Conservation (phyloP, 192 early-diverging fungal genomes). For the Gigaspora rosea region DNA sequence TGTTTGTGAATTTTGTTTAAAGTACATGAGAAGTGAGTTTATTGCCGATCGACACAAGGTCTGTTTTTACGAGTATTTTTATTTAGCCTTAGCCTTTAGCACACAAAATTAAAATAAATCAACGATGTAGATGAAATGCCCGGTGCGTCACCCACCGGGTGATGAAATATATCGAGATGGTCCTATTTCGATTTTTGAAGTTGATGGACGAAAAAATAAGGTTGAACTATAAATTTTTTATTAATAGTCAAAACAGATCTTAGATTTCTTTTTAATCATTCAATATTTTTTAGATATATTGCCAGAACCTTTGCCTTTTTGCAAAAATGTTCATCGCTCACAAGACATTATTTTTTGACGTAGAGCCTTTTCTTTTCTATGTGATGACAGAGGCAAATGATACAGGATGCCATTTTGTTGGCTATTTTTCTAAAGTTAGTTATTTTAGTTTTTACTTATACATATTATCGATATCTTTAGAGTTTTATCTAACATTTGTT, state of each 20-base stretch:
- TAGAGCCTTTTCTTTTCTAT: conserved; percentile 97
- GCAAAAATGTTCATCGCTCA: conserved; percentile 98
- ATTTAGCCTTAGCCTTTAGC: no score
- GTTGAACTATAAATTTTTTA: conserved; percentile 36
- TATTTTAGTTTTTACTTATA: background rate
- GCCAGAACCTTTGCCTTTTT: conserved; percentile 94
- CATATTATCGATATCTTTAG: background rate
- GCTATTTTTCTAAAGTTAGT: conserved; percentile 90
- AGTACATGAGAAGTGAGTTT: conserved; percentile 94
- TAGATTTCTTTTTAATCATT: background rate
- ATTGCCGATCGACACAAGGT: conserved; percentile 78
- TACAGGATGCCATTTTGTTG: conserved; percentile 85
- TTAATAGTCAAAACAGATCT: background rate
- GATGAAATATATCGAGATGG: conserved; percentile 95
- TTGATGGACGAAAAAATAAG: conserved; percentile 96
- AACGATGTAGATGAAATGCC: conserved; percentile 66
- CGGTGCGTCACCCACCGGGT: conserved; percentile 84
- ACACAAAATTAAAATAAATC: conserved; percentile 1
- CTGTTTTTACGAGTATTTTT: conserved; percentile 5
- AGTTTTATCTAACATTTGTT: no score
- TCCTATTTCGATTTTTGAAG: conserved; percentile 89
- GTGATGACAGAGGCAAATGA: conserved; percentile 84
- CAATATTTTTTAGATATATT: conserved; percentile 68
- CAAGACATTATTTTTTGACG: conserved; percentile 96
- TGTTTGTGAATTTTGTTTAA: conserved; percentile 96